Conservation (phyloP, 176 grass and related monocot genomes). For the Alloteropsis semialata region DNA sequence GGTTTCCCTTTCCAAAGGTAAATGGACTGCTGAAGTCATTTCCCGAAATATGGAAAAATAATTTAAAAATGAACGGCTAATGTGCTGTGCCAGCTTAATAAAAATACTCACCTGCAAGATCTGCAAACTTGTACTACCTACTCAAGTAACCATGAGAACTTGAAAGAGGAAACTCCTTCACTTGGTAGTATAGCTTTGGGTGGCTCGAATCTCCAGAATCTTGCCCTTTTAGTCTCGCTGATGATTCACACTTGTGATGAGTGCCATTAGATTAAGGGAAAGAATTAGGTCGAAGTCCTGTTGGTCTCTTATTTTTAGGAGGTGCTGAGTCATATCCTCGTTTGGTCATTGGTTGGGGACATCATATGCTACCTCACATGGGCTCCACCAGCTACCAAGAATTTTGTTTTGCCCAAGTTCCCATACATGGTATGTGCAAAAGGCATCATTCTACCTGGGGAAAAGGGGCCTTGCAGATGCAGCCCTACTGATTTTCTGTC, state of each 20-base stretch:
- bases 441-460: background rate
- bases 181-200: background rate
- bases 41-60: background rate
- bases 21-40: background rate
- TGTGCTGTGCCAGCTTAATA: background rate
- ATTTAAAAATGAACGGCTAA: background rate
- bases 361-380: constrained; percentile 31
- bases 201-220: constrained; percentile 30
- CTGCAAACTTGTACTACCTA: background rate
- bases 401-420: constrained; percentile 32
- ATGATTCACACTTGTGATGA: constrained; percentile 47
- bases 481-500: constrained; percentile 14
- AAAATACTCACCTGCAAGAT: background rate
- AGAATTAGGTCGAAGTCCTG: background rate
- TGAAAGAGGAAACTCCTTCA: constrained; percentile 30
- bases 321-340: constrained; percentile 32
- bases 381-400: constrained; percentile 30
- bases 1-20: background rate
- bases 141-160: background rate
- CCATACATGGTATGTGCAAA: constrained; percentile 3
- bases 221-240: constrained; percentile 36
- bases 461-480: background rate
- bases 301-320: constrained; percentile 32
- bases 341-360: constrained; percentile 25
- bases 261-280: constrained; percentile 10